Conservation (phyloP, 140 eudicot species). For the Flaveria floridana region DNA sequence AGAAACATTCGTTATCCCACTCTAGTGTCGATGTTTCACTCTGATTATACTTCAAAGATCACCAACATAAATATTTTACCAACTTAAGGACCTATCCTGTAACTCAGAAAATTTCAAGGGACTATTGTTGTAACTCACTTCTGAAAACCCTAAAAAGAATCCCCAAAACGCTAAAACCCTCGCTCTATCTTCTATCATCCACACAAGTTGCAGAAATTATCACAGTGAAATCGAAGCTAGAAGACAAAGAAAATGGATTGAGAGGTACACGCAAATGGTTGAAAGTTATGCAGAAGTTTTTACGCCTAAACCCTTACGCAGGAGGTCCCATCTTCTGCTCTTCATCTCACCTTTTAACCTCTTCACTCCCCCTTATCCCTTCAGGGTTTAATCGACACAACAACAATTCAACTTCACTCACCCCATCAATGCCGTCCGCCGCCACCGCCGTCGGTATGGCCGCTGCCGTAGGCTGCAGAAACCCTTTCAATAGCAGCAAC, state of each 20-base stretch:
- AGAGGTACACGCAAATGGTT: conserved; percentile 39
- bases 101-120: background rate
- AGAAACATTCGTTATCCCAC: no score
- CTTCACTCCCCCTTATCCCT: conserved; percentile 29
- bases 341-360: conserved; percentile 22
- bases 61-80: background rate
- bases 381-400: conserved; percentile 32
- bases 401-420: background rate
- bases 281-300: conserved; percentile 53
- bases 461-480: conserved; percentile 28
- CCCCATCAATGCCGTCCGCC: conserved; percentile 19
- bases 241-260: conserved; percentile 28
- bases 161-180: conserved; percentile 33
- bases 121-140: background rate
- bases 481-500: conserved; percentile 18
- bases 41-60: no score
- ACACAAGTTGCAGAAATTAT: conserved; percentile 25
- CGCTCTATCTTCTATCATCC: conserved; percentile 13
- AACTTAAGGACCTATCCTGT: background rate
- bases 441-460: conserved; percentile 34
- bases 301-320: conserved; percentile 43
- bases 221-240: conserved; percentile 24
- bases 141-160: conserved; percentile 29
- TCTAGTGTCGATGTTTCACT: no score
- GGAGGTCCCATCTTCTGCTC: conserved; percentile 32